These are phyloP conservation scores for Colletotrichum caudatum DNA, from an alignment of 2,329 filamentous ascomycete genomes.

Conservation along the genomic window DNA sequence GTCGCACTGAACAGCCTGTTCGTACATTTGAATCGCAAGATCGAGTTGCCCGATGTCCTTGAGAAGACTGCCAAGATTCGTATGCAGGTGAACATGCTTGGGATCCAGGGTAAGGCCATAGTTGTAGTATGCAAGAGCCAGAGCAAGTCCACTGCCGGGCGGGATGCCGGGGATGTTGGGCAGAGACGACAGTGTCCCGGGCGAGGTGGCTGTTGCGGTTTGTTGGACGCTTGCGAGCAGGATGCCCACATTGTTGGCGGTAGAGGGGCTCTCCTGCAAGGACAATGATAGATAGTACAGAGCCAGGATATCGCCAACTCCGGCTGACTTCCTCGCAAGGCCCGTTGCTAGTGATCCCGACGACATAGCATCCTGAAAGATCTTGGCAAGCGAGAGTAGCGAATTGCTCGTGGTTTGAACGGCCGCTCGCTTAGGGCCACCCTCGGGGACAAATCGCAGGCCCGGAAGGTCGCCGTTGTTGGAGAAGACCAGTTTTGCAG, in stretches of 20 bases:
- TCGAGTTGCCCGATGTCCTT: slow-evolving; percentile 97
- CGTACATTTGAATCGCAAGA: slow-evolving; percentile 95
- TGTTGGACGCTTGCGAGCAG: slow-evolving; percentile 95
- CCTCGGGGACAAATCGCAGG: slow-evolving; percentile 77
- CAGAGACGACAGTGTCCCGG: slow-evolving; percentile 43
- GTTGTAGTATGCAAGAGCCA: slow-evolving; percentile 94
- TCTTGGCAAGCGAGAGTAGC: slow-evolving; percentile 92
- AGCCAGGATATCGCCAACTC: slow-evolving; percentile 91
- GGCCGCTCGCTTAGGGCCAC: slow-evolving; percentile 80
- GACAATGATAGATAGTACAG: slow-evolving; percentile 96
- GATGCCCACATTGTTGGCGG: slow-evolving; percentile 98
- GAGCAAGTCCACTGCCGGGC: slow-evolving; percentile 86
- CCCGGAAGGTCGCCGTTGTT: slow-evolving; percentile 83
- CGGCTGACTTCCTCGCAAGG: slow-evolving; percentile 72
- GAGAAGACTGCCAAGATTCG: slow-evolving; percentile 92
- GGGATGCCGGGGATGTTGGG: slow-evolving; percentile 78
- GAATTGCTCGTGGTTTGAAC: slow-evolving; percentile 96
- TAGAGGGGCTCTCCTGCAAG: slow-evolving; percentile 94
- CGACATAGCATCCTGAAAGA: slow-evolving; percentile 96
- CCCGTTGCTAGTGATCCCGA: slow-evolving; percentile 70
- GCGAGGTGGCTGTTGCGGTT: slow-evolving; percentile 49
- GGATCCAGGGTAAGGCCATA: slow-evolving; percentile 90
- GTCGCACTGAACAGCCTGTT: slow-evolving; percentile 92
- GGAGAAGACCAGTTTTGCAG: slow-evolving; percentile 85
- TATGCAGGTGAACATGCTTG: slow-evolving; percentile 95